Evolutionary conservation across 2,329 filamentous ascomycete species (phyloP), one percentile per base, ranked within the genome.

Genomic region (Didymella arachidicola): DNA sequence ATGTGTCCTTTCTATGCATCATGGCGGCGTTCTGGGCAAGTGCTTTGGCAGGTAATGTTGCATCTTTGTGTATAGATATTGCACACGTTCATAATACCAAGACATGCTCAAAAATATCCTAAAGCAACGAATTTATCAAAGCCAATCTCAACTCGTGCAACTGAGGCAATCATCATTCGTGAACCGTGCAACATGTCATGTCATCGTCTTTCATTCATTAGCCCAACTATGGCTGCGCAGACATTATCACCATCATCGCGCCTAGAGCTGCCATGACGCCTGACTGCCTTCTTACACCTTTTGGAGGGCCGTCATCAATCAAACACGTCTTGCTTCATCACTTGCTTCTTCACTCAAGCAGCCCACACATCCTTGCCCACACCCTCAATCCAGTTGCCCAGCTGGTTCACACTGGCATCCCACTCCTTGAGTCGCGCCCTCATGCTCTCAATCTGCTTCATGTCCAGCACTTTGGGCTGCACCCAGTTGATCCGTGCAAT

Each of bases 401-500:
- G 84, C 78, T 95, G 89, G 77, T 98, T 97, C 64, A 99, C 94
- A 75, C 93, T 97, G 49, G 89, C 88, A 77, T 97, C 93, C 95
- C 95, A 99, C 72, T 99, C 94, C 75, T 90, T 89, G 73, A 99
- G 80, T 69, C 95, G 84, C 73, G 87, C 84, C 71, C 92, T 87
- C 94, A 99, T 97, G 72, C 89, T 91, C 72, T 90, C 91, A 70
- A 99, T 97, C 82, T 98, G 95, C 79, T 87, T 88, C 87, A 93
- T 92, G 78, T 98, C 95, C 67, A 99, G 81, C 30, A 99, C 93
- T 85, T 98, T 98, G 22, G 95, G 95, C 81, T 99, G 95, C 59
- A 99, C 95, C 95, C 95, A 99, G 72, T 94, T 94, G 79, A 99
- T 97, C 75, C 93, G 88, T 42, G 95, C 95, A 67, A 98, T 88